These are phyloP conservation scores for Nothophaeocryptopus gaeumannii DNA, from an alignment of 2,329 filamentous ascomycete genomes.

Conservation along the genomic window DNA sequence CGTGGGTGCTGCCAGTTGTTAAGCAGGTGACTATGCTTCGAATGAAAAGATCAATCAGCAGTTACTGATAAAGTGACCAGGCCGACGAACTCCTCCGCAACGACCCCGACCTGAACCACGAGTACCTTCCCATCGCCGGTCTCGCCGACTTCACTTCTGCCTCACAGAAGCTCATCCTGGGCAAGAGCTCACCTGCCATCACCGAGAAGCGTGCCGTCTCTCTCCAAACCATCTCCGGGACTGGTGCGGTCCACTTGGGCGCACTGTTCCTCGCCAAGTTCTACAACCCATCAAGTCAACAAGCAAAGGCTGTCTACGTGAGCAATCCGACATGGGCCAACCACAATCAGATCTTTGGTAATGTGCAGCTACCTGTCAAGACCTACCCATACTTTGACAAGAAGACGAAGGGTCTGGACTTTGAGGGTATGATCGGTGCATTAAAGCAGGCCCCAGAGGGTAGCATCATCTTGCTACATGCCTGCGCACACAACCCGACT, in stretches of 20 bases:
- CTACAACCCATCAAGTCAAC: constrained; percentile 62
- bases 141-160: constrained; percentile 81
- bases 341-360: constrained; percentile 97
- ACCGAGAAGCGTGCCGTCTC: constrained; percentile 77
- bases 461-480: constrained; percentile 87
- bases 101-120: constrained; percentile 90
- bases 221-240: constrained; percentile 94
- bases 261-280: constrained; percentile 92
- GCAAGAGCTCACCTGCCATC: constrained; percentile 74
- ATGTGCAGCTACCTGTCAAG: constrained; percentile 74
- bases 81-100: constrained; percentile 85
- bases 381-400: constrained; percentile 94
- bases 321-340: constrained; percentile 97
- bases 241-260: constrained; percentile 89
- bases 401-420: constrained; percentile 85
- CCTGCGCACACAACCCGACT: constrained; percentile 97
- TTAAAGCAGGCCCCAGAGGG: constrained; percentile 69
- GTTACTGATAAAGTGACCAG: constrained; percentile 46
- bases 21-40: constrained; percentile 70
- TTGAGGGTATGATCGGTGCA: constrained; percentile 77
- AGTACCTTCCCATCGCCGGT: constrained; percentile 96
- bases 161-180: constrained; percentile 86
- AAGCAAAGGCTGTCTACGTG: constrained; percentile 73
- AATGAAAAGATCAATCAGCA: background rate
- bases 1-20: constrained; percentile 93